Conservation (phyloP, 2,329 filamentous ascomycete genomes). For the Periglandula ipomoeae region DNA sequence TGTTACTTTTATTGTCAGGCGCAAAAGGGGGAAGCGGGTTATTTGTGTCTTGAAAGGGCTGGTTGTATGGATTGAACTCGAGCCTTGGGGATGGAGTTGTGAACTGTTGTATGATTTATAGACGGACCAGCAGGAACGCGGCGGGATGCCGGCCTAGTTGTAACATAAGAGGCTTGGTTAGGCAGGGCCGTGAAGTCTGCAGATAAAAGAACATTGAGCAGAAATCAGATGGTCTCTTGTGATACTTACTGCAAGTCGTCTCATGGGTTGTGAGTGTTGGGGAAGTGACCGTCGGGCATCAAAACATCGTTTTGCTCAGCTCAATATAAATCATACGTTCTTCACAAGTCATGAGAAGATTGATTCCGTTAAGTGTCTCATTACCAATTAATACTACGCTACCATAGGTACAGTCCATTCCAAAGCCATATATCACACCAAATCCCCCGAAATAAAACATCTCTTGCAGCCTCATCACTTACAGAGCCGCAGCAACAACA, state of each 20-base stretch:
- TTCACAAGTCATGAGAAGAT: no score
- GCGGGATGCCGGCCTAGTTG: conserved; percentile 1
- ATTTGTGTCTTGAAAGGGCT: background rate
- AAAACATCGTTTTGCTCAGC: no score
- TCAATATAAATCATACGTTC: no score
- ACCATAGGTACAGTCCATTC: background rate
- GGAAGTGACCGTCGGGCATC: no score
- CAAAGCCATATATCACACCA: background rate
- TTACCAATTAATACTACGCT: no score
- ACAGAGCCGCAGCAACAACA: conserved; percentile 28
- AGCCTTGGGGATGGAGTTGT: background rate
- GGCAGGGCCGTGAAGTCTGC: conserved; percentile 1
- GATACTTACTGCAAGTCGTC: no score
- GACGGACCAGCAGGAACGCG: background rate
- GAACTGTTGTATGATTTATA: conserved; percentile 5
- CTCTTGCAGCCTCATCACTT: conserved; percentile 6
- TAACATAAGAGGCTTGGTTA: conserved; percentile 5
- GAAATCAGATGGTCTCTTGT: no score
- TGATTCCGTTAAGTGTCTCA: no score
- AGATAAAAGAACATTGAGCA: background rate
- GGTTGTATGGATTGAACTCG: background rate
- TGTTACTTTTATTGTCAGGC: conserved; percentile 1
- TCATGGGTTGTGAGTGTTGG: no score
- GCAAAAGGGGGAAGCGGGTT: conserved; percentile 4
- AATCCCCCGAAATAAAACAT: background rate